phyloP scores from a whole-genome alignment of 805 yeast genomes.

The Brettanomyces sp. region DNA sequence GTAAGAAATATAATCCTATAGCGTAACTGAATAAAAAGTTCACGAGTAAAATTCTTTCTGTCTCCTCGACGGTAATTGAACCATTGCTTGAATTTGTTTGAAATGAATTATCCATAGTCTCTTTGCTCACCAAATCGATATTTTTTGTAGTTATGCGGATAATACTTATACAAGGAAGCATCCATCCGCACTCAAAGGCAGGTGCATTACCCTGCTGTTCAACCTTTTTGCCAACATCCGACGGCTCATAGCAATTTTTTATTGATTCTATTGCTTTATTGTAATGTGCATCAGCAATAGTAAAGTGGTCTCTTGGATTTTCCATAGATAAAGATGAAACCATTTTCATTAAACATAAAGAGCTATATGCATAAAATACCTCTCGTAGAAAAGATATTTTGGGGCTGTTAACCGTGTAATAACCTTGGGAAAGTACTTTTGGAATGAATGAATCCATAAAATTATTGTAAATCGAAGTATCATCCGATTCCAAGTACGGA shows the following conservation, averaged over 20 bases:
- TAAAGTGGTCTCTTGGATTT: constrained; percentile 18
- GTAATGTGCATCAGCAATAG: constrained; percentile 17
- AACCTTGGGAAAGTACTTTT: background rate
- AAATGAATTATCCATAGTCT: background rate
- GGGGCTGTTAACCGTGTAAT: too few species aligned
- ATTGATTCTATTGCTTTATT: constrained; percentile 14
- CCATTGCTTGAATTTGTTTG: background rate
- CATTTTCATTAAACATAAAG: constrained; percentile 13
- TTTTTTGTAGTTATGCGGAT: constrained; percentile 29
- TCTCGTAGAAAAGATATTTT: constrained; percentile 17
- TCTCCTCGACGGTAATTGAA: background rate
- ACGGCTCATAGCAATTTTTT: too few species aligned
- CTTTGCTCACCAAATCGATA: constrained; percentile 13
- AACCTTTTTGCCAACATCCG: background rate
- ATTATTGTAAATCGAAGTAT: background rate
- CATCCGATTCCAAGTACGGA: background rate
- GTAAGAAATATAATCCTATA: constrained; percentile 28
- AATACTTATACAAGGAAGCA: constrained; percentile 31
- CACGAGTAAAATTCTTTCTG: constrained; percentile 1
- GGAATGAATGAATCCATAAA: background rate
- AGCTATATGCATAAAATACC: constrained; percentile 32
- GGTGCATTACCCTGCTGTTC: background rate
- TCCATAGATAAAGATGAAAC: constrained; percentile 9
- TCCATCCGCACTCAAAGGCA: constrained; percentile 23
- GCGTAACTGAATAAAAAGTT: constrained; percentile 32